phyloP scores from a whole-genome alignment of 371 early-diverging fungal genomes.

The Actinomucor elegans region DNA sequence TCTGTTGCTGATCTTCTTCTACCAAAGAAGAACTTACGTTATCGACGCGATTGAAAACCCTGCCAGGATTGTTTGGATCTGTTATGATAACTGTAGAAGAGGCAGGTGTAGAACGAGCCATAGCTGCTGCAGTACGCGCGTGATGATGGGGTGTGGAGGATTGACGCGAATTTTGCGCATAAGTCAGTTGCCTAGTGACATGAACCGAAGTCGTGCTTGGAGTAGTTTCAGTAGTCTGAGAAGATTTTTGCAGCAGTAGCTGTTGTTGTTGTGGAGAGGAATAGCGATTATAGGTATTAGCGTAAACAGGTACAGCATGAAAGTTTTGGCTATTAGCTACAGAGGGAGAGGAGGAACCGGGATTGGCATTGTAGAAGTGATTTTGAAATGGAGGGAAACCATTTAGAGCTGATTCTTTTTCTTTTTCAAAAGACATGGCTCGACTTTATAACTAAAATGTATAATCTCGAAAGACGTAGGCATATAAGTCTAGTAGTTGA shows the following conservation, averaged over 20 bases:
- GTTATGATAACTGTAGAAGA: conserved; percentile 58
- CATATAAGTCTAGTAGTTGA: no score
- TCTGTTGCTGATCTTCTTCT: conserved; percentile 35
- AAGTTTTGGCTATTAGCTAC: conserved; percentile 6
- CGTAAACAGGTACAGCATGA: background rate
- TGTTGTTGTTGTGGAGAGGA: conserved; percentile 2
- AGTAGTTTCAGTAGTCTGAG: conserved; percentile 10
- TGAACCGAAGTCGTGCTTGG: conserved; percentile 26
- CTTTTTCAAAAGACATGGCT: conserved; percentile 6
- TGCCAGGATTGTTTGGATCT: conserved; percentile 60
- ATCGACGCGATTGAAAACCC: conserved; percentile 25
- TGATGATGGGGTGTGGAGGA: conserved; percentile 86
- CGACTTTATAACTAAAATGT: no score
- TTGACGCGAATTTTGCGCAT: conserved; percentile 71
- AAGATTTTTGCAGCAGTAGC: conserved; percentile 25
- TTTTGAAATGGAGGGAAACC: conserved; percentile 1
- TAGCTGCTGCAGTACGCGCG: conserved; percentile 75
- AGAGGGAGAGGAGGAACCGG: background rate
- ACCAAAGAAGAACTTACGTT: background rate
- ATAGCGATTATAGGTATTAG: background rate
- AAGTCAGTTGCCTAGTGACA: conserved; percentile 72
- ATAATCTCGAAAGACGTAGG: no score
- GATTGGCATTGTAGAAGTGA: background rate
- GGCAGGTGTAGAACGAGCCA: conserved; percentile 41
- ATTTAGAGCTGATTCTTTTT: conserved; percentile 2